Evolutionary conservation across 805 yeast species (phyloP).

Genomic region (Yamadazyma paraphyllophila): DNA sequence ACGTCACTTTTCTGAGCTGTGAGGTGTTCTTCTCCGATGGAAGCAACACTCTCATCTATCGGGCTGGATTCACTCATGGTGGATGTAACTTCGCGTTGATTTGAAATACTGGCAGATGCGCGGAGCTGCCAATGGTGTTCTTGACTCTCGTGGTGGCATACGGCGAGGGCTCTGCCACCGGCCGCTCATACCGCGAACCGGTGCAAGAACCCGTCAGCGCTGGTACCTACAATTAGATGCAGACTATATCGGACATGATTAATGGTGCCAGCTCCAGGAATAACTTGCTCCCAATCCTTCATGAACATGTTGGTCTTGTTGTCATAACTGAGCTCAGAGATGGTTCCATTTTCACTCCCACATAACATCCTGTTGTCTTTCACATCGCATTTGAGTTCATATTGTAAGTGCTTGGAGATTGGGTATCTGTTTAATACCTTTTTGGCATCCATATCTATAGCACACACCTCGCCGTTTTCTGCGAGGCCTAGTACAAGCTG

Average conservation of each 20-base stretch:
- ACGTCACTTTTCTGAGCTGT: not conserved
- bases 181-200: not conserved
- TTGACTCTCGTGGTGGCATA: too few relatives aligned
- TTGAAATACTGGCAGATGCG: too few relatives aligned
- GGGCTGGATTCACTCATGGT: too few relatives aligned
- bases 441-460: conserved; percentile 2
- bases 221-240: not conserved
- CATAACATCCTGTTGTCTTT: not conserved
- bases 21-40: not conserved
- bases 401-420: conserved; percentile 1
- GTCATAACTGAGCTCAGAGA: not conserved
- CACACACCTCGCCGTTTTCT: conserved; percentile 9
- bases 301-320: conserved; percentile 1
- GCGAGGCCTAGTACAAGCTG: conserved; percentile 4
- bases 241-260: conserved; percentile 1
- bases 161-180: too few relatives aligned
- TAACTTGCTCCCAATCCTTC: not conserved
- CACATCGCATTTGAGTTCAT: conserved; percentile 4
- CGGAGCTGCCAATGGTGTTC: too few relatives aligned
- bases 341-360: conserved; percentile 6
- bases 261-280: not conserved
- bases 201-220: conserved; percentile 5
- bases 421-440: conserved; percentile 8
- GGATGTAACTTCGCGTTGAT: too few relatives aligned
- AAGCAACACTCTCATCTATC: too few relatives aligned